These are phyloP conservation scores for Calocera viscosa DNA, from an alignment of 768 basidiomycete genomes.

Conservation along the genomic window DNA sequence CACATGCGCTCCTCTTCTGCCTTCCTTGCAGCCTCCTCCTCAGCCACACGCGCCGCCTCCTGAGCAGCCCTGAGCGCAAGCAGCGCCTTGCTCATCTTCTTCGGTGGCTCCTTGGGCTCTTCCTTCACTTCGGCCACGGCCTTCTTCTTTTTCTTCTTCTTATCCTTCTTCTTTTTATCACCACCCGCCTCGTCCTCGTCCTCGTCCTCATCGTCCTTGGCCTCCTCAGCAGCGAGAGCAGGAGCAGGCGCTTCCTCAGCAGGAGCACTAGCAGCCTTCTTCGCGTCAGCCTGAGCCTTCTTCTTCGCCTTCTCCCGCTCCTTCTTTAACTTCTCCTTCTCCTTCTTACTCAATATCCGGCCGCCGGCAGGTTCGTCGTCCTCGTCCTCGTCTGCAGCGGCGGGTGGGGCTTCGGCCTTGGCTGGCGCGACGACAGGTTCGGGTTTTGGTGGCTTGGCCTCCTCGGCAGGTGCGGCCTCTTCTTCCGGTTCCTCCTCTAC, in stretches of 20 bases:
- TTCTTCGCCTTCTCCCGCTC: conserved; percentile 96
- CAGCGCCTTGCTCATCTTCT: conserved; percentile 51
- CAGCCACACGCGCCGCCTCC: conserved; percentile 79
- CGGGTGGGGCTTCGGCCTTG: conserved; percentile 14
- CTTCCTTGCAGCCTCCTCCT: conserved; percentile 62
- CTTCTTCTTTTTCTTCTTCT: conserved; percentile 30
- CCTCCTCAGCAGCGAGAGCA: conserved; percentile 10
- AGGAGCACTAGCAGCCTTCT: conserved; percentile 15
- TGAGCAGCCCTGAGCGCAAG: conserved; percentile 78
- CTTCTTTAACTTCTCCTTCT: conserved; percentile 96
- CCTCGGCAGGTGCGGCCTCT: conserved; percentile 26
- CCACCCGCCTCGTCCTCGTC: conserved; percentile 14
- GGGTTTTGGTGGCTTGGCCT: conserved; percentile 31
- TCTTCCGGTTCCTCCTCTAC: conserved; percentile 18
- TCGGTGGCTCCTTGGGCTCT: conserved; percentile 34
- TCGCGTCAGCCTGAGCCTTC: conserved; percentile 64
- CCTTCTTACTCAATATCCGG: conserved; percentile 78
- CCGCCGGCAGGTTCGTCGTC: conserved; percentile 43
- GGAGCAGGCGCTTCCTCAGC: conserved; percentile 18
- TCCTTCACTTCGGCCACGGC: conserved; percentile 33
- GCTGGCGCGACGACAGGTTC: conserved; percentile 19
- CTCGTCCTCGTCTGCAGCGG: conserved; percentile 25
- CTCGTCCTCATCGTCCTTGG: conserved; percentile 10
- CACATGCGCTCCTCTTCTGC: conserved; percentile 59
- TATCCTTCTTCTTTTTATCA: conserved; percentile 21